Conservation (phyloP, 2,329 filamentous ascomycete species). For the Beauveria scarabaeidicola region DNA sequence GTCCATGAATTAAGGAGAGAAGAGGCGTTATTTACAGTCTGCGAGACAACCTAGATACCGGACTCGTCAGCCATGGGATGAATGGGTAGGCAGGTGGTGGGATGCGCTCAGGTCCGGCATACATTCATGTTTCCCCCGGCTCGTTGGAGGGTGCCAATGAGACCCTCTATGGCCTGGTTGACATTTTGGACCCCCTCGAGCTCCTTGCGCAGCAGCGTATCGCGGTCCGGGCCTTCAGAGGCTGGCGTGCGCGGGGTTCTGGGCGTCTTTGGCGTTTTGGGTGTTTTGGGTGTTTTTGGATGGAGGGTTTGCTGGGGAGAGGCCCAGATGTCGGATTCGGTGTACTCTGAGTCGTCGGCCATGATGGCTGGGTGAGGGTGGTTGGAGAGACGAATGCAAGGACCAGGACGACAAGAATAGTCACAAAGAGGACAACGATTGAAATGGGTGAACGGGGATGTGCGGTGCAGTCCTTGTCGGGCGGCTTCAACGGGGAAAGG, state of each 20-base stretch:
- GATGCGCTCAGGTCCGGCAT: slow-evolving; percentile 18
- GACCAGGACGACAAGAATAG: neutral
- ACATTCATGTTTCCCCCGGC: slow-evolving; percentile 73
- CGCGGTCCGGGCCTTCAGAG: slow-evolving; percentile 51
- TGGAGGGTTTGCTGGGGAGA: slow-evolving; percentile 31
- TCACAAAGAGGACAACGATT: neutral
- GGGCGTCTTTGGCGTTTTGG: slow-evolving; percentile 40
- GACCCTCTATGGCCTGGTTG: slow-evolving; percentile 77
- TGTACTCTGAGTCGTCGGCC: slow-evolving; percentile 37
- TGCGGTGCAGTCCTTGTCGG: neutral
- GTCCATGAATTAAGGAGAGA: slow-evolving; percentile 92
- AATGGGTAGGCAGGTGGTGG: neutral
- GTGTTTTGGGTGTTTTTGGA: slow-evolving; percentile 30
- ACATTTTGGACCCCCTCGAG: slow-evolving; percentile 76
- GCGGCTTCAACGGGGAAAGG: neutral
- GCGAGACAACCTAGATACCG: slow-evolving; percentile 57
- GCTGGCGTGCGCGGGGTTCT: slow-evolving; percentile 38
- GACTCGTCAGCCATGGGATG: slow-evolving; percentile 9
- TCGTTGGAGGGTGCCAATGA: slow-evolving; percentile 62
- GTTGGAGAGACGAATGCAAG: neutral
- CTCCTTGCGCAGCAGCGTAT: slow-evolving; percentile 68
- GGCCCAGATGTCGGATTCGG: slow-evolving; percentile 40
- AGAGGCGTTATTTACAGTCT: slow-evolving; percentile 79
- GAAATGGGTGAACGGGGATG: neutral
- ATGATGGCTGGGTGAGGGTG: slow-evolving; percentile 22